Evolutionary conservation across 1,284 basidiomycete species (phyloP), one percentile per base, ranked within the genome.

Genomic region (Sphagnurus paluster): DNA sequence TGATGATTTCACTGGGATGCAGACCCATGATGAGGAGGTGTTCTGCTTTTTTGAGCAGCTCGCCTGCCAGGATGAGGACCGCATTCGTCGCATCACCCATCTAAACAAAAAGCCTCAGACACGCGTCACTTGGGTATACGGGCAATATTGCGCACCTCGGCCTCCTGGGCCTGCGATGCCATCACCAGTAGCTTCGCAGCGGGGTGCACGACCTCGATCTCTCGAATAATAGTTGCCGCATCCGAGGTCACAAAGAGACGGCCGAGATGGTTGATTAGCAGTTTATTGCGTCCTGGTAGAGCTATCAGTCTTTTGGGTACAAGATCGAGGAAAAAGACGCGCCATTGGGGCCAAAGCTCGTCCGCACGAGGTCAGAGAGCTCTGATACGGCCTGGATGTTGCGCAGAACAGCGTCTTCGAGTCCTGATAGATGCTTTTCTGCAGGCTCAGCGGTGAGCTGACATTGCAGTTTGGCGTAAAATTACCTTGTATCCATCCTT

Each of bases 1-100:
- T 85, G 54, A 94, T 90, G 49, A 99, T 79, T 64, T 95, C 92
- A 63, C 90, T 93, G 3, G 97, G 97, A 68, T 98, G 96, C 25
- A 99, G 77, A 30, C 97, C 97, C 90, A 99, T 95, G 16, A 94
- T 80, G 50, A 99, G 80, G 21, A 99, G 80, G 57, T 90, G 77
- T 65, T 98, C 96, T 2, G 96, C 90, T 63, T 92, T 90, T 71
- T 97, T 98, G 57, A 99, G 76, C 42, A 99, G 77, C 70, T 99
- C 96, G 47, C 97, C 97, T 5, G 92, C 94, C 39, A 99, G 76
- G 63, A 99, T 99, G 62, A 99, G 72, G 36, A 99, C 95, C 61
- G 90, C 80, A 69, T 98, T 98, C 45, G 96, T 98, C 42, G 91
- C 84, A 71, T 99, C 97, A 47, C 96, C 97, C 91, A 98, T 96